Base-by-base conservation (phyloP, 768 basidiomycete species). In the Nevesoporus exiguus region DNA sequence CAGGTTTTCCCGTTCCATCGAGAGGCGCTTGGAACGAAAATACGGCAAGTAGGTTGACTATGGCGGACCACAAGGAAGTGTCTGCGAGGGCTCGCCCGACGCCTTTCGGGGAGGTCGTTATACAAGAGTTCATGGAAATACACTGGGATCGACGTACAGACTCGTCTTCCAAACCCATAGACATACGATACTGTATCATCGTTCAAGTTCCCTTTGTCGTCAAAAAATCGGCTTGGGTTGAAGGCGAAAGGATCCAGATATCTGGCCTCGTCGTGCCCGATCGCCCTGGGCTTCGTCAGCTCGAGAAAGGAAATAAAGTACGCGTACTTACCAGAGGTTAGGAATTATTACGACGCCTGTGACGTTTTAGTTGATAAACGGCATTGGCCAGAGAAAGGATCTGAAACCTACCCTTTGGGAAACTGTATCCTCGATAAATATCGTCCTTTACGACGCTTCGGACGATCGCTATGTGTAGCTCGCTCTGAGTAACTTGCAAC, bases 21-120 rank as follows among this genome's bases (percentile, higher is more conserved):
- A 56, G 51, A 2, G 55, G 55, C 7, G 55, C 40, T 25, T 36
- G 34, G 33, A 56, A 56, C 11, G 55, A 54, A 25, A 53, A 56
- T 29, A 43, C 34, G 7, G 55, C 31, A 25, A 54, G 55, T 19
- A 55, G 14, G 30, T 31, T 56, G 22, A 14, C 52, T 2, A 55
- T 25, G 14, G 39, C 51, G n/a, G 31, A 41, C 52, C 46, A 56
- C 17, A 54, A 1, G 17, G 52, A 56, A 14, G 27, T 4, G 5
- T 56, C 55, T 10, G 46, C 55, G 19, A 56, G 34, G 4, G n/a
- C 25, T 3, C 41, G 39, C 22, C 55, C 55, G 13, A 41, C 50
- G 17, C 55, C 55, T 56, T 47, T 47, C 51, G 31, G 33, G 24
- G 39, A 17, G 11, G n/a, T 22, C n/a, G 21, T 19, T 17, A 41